Base-by-base conservation (phyloP, 495 filamentous ascomycete species). In the Penicillium cinerascens region DNA sequence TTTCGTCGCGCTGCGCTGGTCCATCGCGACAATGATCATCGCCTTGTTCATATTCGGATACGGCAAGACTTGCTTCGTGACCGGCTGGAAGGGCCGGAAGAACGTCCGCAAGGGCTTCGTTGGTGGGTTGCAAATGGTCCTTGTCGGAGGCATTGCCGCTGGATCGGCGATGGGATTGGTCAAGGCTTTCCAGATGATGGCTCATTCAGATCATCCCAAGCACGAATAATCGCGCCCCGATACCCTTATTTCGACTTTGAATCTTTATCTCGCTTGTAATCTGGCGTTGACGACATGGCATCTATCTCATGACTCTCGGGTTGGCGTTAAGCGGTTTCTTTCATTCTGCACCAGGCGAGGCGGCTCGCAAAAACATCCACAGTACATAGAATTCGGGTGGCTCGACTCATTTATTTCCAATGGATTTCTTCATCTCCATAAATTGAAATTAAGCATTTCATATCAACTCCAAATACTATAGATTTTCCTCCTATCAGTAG, bases 21-120 rank as follows among this genome's bases (percentile, higher is more conserved):
- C 85, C 37, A 87, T 91, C 42, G 75, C 69, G 0, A 79, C 87
- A 2, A 91, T 89, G 79, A 77, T 79, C 6, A 49, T 87, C 18
- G 83, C 87, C 0, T 63, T 92, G 47, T 89, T 90, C 59, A 54
- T 78, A 4, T 92, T 92, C 63, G 87, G 88, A 0, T 87, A 87
- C 51, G 76, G 72, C 21, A 91, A 91, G 75, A 86, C 83, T 21
- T 84, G 61, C 60, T 84, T 70, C 60, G 73, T 71, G 41, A 67
- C 52, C 45, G 72, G 67, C 38, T 77, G 64, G 73, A 61, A 47
- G 27, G 65, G 64, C 6, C 57, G 55, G 21, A 63, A 52, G 40
- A 75, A 78, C 47, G 47, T 78, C 26, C 61, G 71, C 52, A 66
- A 67, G 42, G 74, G 72, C 0, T 41, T 76, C 8, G 54, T 72